These are phyloP conservation scores for Lagenaria siceraria DNA, from an alignment of 306 rosid genomes.

Conservation along the genomic window DNA sequence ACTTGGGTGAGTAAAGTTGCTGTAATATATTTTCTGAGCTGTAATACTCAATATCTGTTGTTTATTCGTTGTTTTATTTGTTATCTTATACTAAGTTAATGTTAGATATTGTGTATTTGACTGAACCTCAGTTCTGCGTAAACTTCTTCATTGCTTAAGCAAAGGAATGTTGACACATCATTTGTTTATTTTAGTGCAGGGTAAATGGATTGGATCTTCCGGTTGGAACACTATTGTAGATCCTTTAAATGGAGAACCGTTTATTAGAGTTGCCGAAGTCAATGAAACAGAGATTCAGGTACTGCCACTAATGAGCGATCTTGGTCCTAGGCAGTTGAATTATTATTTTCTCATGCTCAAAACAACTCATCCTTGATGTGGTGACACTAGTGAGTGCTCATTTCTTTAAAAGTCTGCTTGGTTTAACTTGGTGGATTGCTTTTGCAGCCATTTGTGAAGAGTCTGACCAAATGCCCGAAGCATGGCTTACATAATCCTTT, in stretches of 20 bases:
- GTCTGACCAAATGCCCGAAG: conserved; percentile 84
- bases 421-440: conserved; percentile 2
- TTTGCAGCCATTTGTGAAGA: conserved; percentile 72
- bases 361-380: background rate
- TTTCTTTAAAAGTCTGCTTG: background rate
- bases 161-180: background rate
- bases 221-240: conserved; percentile 58
- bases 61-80: background rate
- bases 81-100: background rate
- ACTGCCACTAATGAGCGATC: background rate
- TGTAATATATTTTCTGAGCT: background rate
- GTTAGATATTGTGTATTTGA: background rate
- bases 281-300: conserved; percentile 79
- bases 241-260: conserved; percentile 92
- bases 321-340: background rate
- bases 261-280: conserved; percentile 81
- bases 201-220: conserved; percentile 69
- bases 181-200: conserved; percentile 59
- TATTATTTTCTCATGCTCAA: background rate
- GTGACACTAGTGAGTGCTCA: background rate
- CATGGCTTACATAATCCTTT: conserved; percentile 96
- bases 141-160: background rate
- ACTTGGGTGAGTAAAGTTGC: conserved; percentile 47
- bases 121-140: background rate
- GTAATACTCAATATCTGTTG: background rate